Evolutionary conservation across 345 rosid species (phyloP), one percentile per base, ranked within the genome.

Genomic region (Laguncularia racemosa): DNA sequence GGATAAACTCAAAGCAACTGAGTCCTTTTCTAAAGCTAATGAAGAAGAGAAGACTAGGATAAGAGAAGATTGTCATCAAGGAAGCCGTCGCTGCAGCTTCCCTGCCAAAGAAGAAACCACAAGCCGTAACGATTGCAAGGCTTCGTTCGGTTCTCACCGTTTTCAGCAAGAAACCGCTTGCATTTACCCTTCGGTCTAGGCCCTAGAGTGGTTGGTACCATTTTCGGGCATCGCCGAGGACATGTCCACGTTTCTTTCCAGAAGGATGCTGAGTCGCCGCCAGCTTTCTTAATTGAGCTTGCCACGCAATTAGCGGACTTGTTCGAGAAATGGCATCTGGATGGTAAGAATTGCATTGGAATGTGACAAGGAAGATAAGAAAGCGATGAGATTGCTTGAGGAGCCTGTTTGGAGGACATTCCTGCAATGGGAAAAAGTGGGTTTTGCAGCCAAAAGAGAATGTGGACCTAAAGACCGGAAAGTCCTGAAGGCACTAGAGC

Each of bases 401-500:
- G 76, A 72, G 46, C 71, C 75, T 1, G 18, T 64, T 3, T 69
- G 77, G 77, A 64, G 73, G 9, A 60, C 67, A 71, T 77, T 61
- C n/a, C 59, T 70, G 68, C 48, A 73, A 66, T 53, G 77, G 81
- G 59, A 75, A 76, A 55, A 75, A 75, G 52, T 62, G 90, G 99
- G 99, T 2, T 90, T 87, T 55, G 96, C 92, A 1, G 64, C 89
- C 12, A 82, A 84, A 74, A 79, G 83, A 60, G 97, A 85, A 45
- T 88, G 87, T 55, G 95, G 91, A 26, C 68, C 64, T 49, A 81
- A 81, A 60, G 99, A 90, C 53, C 70, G 81, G 73, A 85, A 76
- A 64, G 78, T 95, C 28, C 61, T 95, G 64, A 95, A 85, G 64
- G 91, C 97, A 3, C 81, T 95, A 20, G 97, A 95, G 75, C 87